Evolutionary conservation across 2,329 filamentous ascomycete genomes (phyloP).

Genomic region (Shiraia sp.): DNA sequence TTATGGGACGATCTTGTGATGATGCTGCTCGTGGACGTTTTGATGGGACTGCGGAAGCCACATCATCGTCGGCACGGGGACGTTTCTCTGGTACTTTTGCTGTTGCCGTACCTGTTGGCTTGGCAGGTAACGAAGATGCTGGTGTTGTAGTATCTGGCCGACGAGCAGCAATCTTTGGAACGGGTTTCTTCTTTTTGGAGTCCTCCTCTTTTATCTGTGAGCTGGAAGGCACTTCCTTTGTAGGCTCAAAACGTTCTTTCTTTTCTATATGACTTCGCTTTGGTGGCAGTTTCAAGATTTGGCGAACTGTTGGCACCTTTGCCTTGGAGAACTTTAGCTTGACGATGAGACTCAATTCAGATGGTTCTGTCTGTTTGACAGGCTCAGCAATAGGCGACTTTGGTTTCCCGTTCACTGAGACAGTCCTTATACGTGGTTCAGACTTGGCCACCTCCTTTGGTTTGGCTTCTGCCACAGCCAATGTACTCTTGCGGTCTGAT

Average conservation of each 20-base stretch:
- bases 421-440: slow-evolving; percentile 27
- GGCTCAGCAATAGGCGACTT: slow-evolving; percentile 27
- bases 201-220: slow-evolving; percentile 25
- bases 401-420: slow-evolving; percentile 30
- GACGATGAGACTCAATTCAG: slow-evolving; percentile 45
- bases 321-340: slow-evolving; percentile 57
- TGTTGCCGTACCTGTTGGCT: slow-evolving; percentile 8
- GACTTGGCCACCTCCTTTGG: slow-evolving; percentile 24
- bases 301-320: slow-evolving; percentile 53
- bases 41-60: slow-evolving; percentile 21
- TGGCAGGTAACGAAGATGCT: slow-evolving; percentile 13
- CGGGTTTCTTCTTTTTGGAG: slow-evolving; percentile 29
- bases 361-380: slow-evolving; percentile 12
- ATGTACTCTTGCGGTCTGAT: slow-evolving; percentile 31
- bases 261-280: slow-evolving; percentile 25
- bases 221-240: slow-evolving; percentile 20
- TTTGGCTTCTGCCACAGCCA: slow-evolving; percentile 27
- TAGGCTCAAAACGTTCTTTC: slow-evolving; percentile 33
- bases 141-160: slow-evolving; percentile 24
- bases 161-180: slow-evolving; percentile 30
- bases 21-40: slow-evolving; percentile 41
- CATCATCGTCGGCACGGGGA: slow-evolving; percentile 37
- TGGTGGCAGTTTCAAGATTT: slow-evolving; percentile 38
- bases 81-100: slow-evolving; percentile 40
- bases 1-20: slow-evolving; percentile 35